Evolutionary conservation across 768 basidiomycete genomes (phyloP), one percentile per base, ranked within the genome.

Genomic region (Russula foetens): DNA sequence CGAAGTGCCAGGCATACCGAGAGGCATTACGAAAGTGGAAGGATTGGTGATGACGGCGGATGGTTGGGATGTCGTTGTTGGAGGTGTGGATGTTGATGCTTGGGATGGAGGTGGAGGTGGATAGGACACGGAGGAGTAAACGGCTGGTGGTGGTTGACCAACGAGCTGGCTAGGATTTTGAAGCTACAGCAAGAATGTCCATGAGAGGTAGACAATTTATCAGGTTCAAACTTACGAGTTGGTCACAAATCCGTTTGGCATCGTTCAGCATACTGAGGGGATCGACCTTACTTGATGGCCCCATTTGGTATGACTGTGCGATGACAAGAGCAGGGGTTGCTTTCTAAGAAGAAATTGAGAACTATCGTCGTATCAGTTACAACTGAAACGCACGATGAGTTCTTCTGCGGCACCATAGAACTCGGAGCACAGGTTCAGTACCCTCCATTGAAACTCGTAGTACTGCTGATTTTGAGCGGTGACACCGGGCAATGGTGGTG

Each of bases 371-470:
- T 61, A 39, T 59, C 28, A 48, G 51, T 38, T 43, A 60, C 53
- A 38, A 29, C 21, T 29, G 29, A 38, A 63, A 81, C 86, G 71
- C 71, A 91, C 89, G 60, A 92, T 79, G 48, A 92, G 80, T 71
- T 92, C 89, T 71, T 90, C 89, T 19, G 89, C 89, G 7, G 89
- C 89, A 28, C 83, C 85, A 73, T 92, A 92, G 70, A 92, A 92
- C 69, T 92, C 90, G 1, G 87, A 84, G 71, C 89, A 92, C 43
- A 92, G 75, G 67, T 89, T 89, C 59, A 91, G 71, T 43, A 90
- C 82, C 56, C 88, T 83, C 89, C 89, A 91, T 70, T 91, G 89
- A 68, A 91, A 91, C 69, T 91, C 88, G 71, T 88, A 89, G 71
- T 88, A 90, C 67, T 84, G 83, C 63, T 88, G 85, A 69, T 88